Evolutionary conservation across 2,329 filamentous ascomycete genomes (phyloP).

Genomic region (Microdochium nivale): DNA sequence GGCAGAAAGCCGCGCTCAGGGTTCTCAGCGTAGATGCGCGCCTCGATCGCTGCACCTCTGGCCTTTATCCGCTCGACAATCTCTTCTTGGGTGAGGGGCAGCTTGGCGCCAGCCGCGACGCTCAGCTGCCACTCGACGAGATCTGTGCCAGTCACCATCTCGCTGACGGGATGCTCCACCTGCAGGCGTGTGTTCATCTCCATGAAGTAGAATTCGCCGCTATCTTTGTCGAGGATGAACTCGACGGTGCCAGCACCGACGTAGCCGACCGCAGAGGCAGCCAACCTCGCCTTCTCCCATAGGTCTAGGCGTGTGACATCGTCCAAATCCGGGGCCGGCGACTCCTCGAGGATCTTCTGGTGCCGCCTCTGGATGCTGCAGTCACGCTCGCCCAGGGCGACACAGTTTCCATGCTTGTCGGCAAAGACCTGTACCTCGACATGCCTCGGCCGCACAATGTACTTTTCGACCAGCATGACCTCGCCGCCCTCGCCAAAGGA

Average conservation of each 20-base stretch:
- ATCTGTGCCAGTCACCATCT: conserved; percentile 59
- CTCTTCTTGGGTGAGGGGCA: conserved; percentile 47
- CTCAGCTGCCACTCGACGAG: conserved; percentile 96
- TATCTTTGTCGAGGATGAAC: conserved; percentile 80
- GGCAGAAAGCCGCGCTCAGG: conserved; percentile 88
- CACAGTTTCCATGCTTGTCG: conserved; percentile 67
- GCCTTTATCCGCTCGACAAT: conserved; percentile 68
- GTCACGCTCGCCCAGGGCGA: conserved; percentile 81
- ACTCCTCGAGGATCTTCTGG: conserved; percentile 88
- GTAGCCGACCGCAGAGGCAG: conserved; percentile 70
- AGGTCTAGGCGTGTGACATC: conserved; percentile 50
- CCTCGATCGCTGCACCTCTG: conserved; percentile 85
- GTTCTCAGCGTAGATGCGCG: conserved; percentile 93
- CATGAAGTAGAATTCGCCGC: conserved; percentile 74
- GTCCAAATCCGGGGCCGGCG: conserved; percentile 63
- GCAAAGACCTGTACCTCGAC: conserved; percentile 90
- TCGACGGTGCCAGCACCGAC: conserved; percentile 86
- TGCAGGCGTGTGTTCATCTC: conserved; percentile 85
- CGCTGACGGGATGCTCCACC: conserved; percentile 90
- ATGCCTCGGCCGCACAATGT: conserved; percentile 70
- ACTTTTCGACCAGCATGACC: conserved; percentile 78
- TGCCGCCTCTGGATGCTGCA: conserved; percentile 82
- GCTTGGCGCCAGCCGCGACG: conserved; percentile 49
- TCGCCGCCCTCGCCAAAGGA: conserved; percentile 75
- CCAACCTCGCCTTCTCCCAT: conserved; percentile 57